phyloP scores from a whole-genome alignment of 768 basidiomycete species.

The Boletus pseudopeckii region DNA sequence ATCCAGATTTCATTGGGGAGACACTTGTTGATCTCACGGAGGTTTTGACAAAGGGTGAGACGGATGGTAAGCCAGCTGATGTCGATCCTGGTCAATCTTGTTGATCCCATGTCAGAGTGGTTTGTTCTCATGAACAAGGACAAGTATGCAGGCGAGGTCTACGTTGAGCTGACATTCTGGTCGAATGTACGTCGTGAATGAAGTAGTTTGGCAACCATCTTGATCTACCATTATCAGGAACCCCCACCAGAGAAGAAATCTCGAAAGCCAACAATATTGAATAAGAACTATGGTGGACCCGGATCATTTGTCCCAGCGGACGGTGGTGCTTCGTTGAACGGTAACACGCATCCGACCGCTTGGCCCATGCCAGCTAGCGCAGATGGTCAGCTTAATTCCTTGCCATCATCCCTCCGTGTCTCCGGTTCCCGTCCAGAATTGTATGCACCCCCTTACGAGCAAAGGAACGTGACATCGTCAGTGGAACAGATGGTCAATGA shows the following conservation, averaged over 20 bases:
- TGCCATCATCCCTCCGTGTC: conserved; percentile 58
- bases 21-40: conserved; percentile 82
- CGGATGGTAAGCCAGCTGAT: conserved; percentile 68
- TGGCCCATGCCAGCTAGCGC: conserved; percentile 23
- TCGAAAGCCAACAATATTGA: conserved; percentile 46
- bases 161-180: conserved; percentile 96
- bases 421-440: conserved; percentile 66
- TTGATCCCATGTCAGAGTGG: conserved; percentile 66
- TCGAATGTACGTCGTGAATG: conserved; percentile 61
- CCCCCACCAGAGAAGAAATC: conserved; percentile 72
- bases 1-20: conserved; percentile 96
- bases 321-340: conserved; percentile 27
- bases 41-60: conserved; percentile 91
- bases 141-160: conserved; percentile 93
- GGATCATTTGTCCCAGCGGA: conserved; percentile 67
- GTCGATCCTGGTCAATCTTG: conserved; percentile 3
- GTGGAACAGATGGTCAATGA: conserved; percentile 59
- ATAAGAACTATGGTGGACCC: conserved; percentile 72
- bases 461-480: conserved; percentile 37
- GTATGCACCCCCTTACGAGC: conserved; percentile 75
- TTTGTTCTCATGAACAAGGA: conserved; percentile 87
- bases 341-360: conserved; percentile 11
- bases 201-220: not conserved
- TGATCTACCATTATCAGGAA: conserved; percentile 46
- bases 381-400: conserved; percentile 43